Base-by-base conservation (phyloP, 306 rosid species). In the Malus domestica region DNA sequence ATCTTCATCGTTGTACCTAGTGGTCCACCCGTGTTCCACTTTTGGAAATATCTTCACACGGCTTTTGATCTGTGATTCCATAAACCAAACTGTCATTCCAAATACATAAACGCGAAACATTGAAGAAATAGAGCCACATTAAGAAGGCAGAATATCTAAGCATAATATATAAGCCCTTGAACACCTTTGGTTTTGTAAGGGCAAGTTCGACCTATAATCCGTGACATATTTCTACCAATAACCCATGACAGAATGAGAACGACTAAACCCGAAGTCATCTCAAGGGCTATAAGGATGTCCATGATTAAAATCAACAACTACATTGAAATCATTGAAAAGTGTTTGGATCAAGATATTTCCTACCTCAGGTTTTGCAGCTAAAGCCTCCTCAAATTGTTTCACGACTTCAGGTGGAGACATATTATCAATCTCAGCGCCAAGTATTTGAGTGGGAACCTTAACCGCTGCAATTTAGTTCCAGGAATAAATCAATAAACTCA, bases 361-460 rank as follows among this genome's bases (percentile, higher is more conserved):
- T 61, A 89, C 93, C 91, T 80, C 88, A 35, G 90, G 57, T 79
- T 80, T 90, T 68, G 87, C 79, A 83, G 51, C n/a, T 33, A 92
- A 76, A 75, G 71, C 82, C 72, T 85, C 82, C 73, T 90, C 91
- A 80, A 90, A 87, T 81, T 92, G 87, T 68, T 85, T 84, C 61
- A 90, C 19, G 49, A 92, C 91, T 72, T 83, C 82, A 0, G 90
- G 87, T 59, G 91, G 97, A 62, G 85, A 79, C 10, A 62, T 4
- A 0, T 63, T 20, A 84, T 92, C 96, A 49, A 63, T 33, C 88
- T 90, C 93, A 32, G 91, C 93, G 73, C 93, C 96, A 58, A 92
- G 87, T 5, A 92, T 2, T 0, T 87, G 60, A 74, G 69, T 83
- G 63, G 85, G 96, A 82, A 72, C 72, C 82, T 84, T 87, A 66